Evolutionary conservation across 31 red algal species (phyloP).

Genomic region (Porphyra umbilicalis): DNA sequence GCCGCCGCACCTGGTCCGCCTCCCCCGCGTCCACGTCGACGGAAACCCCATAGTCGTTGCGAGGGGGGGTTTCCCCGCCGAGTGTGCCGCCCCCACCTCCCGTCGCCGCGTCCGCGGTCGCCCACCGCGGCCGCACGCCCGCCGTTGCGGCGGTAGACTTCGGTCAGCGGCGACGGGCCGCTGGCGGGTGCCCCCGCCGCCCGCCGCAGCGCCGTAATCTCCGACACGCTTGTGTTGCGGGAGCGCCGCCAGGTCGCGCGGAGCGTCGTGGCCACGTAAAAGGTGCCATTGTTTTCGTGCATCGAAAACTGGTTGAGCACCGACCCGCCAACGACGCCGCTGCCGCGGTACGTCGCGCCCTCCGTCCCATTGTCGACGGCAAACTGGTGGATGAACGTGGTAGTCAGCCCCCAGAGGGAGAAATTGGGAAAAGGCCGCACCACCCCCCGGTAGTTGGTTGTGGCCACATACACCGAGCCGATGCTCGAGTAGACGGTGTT

Average conservation of each 20-base stretch:
- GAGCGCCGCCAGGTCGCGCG: conserved; percentile 32
- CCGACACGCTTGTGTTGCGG: conserved; percentile 29
- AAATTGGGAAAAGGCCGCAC: no score
- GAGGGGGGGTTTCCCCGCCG: no score
- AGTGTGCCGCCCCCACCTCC: no score
- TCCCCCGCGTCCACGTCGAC: no score
- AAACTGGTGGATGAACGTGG: conserved; percentile 45
- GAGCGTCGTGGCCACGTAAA: conserved; percentile 53
- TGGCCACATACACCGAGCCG: conserved; percentile 14
- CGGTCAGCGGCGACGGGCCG: neutral
- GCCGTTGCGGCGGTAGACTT: no score
- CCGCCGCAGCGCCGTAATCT: conserved; percentile 20
- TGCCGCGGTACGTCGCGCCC: conserved; percentile 19
- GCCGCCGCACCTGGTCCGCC: no score
- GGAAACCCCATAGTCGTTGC: no score
- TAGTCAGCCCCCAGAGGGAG: conserved; percentile 6
- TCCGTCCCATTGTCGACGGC: conserved; percentile 10
- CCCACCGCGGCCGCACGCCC: no score
- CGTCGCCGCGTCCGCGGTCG: no score
- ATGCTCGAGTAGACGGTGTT: conserved; percentile 19
- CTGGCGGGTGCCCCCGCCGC: no score
- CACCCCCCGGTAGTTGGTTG: conserved; percentile 10
- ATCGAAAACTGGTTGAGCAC: conserved; percentile 51
- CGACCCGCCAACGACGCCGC: conserved; percentile 25
- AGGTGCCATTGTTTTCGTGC: conserved; percentile 23